phyloP scores from a whole-genome alignment of 202 grass and related monocot genomes.

The Setaria viridis region DNA sequence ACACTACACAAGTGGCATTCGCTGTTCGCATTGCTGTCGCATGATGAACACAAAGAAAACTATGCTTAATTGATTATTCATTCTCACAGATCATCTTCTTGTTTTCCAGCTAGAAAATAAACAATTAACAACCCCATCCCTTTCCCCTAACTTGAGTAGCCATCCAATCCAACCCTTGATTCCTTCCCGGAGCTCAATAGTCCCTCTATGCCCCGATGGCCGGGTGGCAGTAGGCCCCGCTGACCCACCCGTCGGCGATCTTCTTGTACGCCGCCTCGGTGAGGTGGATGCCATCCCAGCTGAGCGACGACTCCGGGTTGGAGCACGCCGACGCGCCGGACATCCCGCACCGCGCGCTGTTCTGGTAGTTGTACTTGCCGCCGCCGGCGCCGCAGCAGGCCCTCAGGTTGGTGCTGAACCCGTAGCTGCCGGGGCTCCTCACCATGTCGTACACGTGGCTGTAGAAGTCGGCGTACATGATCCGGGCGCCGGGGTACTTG shows the following conservation, averaged over 20 bases:
- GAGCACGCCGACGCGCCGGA: constrained; percentile 49
- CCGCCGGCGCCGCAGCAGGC: constrained; percentile 67
- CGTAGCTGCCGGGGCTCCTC: constrained; percentile 47
- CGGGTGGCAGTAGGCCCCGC: constrained; percentile 66
- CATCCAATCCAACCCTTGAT: neutral
- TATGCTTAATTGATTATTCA: constrained; percentile 25
- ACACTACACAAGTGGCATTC: constrained; percentile 19
- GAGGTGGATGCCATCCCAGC: constrained; percentile 78
- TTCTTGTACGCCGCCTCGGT: constrained; percentile 70
- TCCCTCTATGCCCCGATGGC: constrained; percentile 39
- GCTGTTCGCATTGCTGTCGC: constrained; percentile 3
- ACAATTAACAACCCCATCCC: neutral
- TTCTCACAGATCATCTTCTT: constrained; percentile 27
- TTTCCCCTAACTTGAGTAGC: constrained; percentile 29
- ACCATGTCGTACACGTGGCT: constrained; percentile 68
- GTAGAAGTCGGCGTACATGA: constrained; percentile 85
- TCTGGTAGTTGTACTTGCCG: constrained; percentile 71
- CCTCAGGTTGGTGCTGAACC: constrained; percentile 52
- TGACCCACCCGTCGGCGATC: constrained; percentile 67
- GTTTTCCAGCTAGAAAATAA: constrained; percentile 16
- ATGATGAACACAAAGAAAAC: constrained; percentile 1
- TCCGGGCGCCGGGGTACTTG: constrained; percentile 42
- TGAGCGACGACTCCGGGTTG: constrained; percentile 51
- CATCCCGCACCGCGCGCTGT: constrained; percentile 61
- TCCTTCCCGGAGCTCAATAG: too few species aligned